Conservation (phyloP, 2,329 filamentous ascomycete genomes). For the Xylaria sp. region DNA sequence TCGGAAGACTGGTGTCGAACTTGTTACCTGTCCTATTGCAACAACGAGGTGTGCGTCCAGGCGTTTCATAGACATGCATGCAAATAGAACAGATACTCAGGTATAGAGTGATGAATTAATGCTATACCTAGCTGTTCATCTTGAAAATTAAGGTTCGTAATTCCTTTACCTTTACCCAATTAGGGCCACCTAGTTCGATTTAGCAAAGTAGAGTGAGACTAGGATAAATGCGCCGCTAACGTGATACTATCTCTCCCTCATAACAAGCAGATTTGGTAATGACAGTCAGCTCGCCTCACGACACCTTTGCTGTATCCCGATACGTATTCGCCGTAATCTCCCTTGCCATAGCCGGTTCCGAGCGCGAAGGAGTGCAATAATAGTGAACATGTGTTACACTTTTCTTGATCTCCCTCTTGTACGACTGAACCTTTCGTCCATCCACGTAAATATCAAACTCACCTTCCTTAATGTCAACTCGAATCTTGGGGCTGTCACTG, state of each 20-base stretch:
- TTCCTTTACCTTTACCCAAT: background rate
- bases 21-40: conserved; percentile 27
- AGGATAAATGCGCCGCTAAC: background rate
- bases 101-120: background rate
- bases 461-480: conserved; percentile 20
- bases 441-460: conserved; percentile 22
- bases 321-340: conserved; percentile 24
- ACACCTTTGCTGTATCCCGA: background rate
- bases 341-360: conserved; percentile 21
- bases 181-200: background rate
- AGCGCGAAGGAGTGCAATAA: conserved; percentile 16
- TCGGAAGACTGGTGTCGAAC: conserved; percentile 29
- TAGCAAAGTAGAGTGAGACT: background rate
- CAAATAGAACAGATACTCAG: conserved; percentile 5
- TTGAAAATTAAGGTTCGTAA: background rate
- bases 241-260: background rate
- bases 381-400: conserved; percentile 27
- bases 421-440: conserved; percentile 1
- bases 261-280: background rate
- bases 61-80: conserved; percentile 30
- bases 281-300: background rate
- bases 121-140: background rate
- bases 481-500: conserved; percentile 12
- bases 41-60: conserved; percentile 27
- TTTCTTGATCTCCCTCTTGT: conserved; percentile 21